Percentiles rank a stretch among this genome's conserved stretches.
Evolutionary conservation across 805 yeast genomes (phyloP).

Genomic region (Candida loeiensis): DNA sequence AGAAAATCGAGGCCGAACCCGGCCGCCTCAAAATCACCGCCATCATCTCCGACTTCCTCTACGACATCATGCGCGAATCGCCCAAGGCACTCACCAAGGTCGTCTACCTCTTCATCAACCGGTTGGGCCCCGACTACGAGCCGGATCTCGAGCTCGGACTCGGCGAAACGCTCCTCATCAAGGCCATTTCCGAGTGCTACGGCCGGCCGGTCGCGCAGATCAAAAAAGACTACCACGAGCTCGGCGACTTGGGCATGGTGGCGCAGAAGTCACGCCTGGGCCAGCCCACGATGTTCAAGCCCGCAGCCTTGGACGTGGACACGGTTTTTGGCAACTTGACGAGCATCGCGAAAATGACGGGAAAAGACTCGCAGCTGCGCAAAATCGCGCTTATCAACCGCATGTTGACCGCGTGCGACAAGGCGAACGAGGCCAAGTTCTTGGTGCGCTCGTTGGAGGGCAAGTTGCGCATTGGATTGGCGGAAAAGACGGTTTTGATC

Average conservation of each 20-base stretch:
- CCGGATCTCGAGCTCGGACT: slow-evolving; percentile 85
- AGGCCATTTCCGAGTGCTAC: slow-evolving; percentile 85
- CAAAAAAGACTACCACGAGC: slow-evolving; percentile 67
- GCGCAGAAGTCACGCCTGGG: slow-evolving; percentile 79
- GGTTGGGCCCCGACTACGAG: slow-evolving; percentile 93
- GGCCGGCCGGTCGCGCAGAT: slow-evolving; percentile 74
- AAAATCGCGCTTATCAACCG: slow-evolving; percentile 78
- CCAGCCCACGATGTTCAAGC: slow-evolving; percentile 92
- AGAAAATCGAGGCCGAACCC: slow-evolving; percentile 72
- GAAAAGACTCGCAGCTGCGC: slow-evolving; percentile 74
- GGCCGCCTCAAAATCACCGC: slow-evolving; percentile 81
- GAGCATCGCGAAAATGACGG: slow-evolving; percentile 73
- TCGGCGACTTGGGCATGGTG: slow-evolving; percentile 88
- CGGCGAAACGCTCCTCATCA: slow-evolving; percentile 85
- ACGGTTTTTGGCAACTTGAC: slow-evolving; percentile 71
- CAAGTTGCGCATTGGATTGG: slow-evolving; percentile 86
- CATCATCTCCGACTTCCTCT: slow-evolving; percentile 68
- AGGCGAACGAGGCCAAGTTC: slow-evolving; percentile 74
- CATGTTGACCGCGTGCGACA: slow-evolving; percentile 79
- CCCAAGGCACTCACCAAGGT: slow-evolving; percentile 58
- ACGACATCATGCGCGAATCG: slow-evolving; percentile 49
- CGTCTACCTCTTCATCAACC: slow-evolving; percentile 81
- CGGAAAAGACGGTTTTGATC: slow-evolving; percentile 85
- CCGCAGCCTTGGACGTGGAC: slow-evolving; percentile 70
- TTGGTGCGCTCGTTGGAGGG: slow-evolving; percentile 89